Conservation (phyloP, 75 land plant genomes). For the Sequoia sempervirens region DNA sequence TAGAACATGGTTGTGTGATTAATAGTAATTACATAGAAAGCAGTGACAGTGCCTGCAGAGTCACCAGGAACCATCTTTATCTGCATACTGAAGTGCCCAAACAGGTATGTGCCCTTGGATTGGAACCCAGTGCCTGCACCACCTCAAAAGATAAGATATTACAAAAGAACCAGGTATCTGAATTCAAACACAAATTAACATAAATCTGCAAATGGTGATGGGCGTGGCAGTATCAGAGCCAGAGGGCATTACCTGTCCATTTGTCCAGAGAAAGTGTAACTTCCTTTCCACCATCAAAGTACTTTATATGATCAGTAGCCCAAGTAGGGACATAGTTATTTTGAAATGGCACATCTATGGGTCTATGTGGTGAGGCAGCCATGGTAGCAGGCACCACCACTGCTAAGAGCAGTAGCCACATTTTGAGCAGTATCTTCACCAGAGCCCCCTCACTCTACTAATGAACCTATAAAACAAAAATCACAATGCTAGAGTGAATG, state of each 20-base stretch:
- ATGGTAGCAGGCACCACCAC: neutral
- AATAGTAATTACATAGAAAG: constrained; percentile 47
- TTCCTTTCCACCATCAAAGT: constrained; percentile 52
- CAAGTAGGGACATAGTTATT: constrained; percentile 58
- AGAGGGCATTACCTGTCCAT: constrained; percentile 34
- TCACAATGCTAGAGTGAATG: neutral
- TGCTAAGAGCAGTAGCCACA: neutral
- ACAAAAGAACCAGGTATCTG: neutral
- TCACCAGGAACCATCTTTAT: constrained; percentile 62
- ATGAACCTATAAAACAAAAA: neutral
- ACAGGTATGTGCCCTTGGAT: constrained; percentile 53
- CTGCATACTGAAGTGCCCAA: constrained; percentile 69
- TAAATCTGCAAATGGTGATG: neutral
- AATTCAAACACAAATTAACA: neutral
- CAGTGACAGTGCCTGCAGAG: constrained; percentile 62
- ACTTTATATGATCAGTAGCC: constrained; percentile 60
- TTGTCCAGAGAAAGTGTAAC: constrained; percentile 45
- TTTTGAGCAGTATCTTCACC: neutral
- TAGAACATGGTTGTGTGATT: neutral
- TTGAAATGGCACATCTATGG: constrained; percentile 45
- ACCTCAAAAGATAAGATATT: neutral
- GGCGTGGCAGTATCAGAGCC: neutral
- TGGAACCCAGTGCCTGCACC: constrained; percentile 57
- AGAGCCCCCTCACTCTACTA: neutral
- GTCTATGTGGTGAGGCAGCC: constrained; percentile 40